Conservation (phyloP, 2,329 filamentous ascomycete species). For the Thermothelomyces thermophilus region DNA sequence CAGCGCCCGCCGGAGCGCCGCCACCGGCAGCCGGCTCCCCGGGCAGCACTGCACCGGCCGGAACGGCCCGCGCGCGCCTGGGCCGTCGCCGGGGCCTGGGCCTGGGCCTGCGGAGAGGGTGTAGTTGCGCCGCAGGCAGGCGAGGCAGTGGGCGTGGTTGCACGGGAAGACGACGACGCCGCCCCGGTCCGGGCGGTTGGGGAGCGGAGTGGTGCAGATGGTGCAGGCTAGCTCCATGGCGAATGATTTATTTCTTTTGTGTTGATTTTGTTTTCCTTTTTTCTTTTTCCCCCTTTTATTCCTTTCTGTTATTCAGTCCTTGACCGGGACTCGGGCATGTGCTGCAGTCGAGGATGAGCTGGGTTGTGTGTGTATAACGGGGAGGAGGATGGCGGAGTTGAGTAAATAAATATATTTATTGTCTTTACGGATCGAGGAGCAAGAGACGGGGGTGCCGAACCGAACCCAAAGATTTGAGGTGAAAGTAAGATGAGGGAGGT, state of each 20-base stretch:
- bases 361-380: too few species aligned
- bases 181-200: background rate
- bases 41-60: constrained; percentile 18
- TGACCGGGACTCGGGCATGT: too few species aligned
- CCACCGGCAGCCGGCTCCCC: constrained; percentile 1
- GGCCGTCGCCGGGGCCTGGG: background rate
- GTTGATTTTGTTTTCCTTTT: too few species aligned
- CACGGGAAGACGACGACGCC: background rate
- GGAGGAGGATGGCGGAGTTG: too few species aligned
- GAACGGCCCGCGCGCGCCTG: constrained; percentile 3
- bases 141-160: constrained; percentile 1
- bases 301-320: too few species aligned
- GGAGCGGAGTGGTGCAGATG: background rate
- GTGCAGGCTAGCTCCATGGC: background rate
- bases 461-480: too few species aligned
- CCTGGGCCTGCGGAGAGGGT: background rate
- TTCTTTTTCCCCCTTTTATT: too few species aligned
- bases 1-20: constrained; percentile 4
- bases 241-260: background rate
- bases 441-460: too few species aligned
- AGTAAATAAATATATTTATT: too few species aligned
- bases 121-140: constrained; percentile 14
- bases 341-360: too few species aligned
- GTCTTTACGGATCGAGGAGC: too few species aligned
- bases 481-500: too few species aligned